Percentiles rank a stretch among this genome's conserved stretches.
Conservation (phyloP, 2,329 filamentous ascomycete genomes). For the Fusarium papillatum region DNA sequence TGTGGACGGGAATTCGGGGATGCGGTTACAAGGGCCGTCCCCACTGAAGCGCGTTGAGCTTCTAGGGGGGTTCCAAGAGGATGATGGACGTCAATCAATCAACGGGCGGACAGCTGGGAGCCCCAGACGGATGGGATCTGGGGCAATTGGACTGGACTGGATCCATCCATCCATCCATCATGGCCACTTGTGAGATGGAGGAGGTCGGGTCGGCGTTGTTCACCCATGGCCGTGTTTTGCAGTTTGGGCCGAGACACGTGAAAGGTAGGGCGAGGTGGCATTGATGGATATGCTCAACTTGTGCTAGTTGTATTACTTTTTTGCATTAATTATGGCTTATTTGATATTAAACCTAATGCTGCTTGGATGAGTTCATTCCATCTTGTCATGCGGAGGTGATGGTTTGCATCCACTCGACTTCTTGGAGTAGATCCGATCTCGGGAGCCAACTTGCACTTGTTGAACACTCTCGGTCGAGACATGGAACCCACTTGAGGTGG, state of each 20-base stretch:
- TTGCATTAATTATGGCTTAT: background rate
- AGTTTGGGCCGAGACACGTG: constrained; percentile 29
- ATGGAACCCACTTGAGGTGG: background rate
- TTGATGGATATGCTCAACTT: background rate
- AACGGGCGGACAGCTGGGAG: background rate
- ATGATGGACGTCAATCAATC: background rate
- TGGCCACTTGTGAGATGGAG: background rate
- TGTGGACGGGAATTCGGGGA: constrained; percentile 18
- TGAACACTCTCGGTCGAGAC: background rate
- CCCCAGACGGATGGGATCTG: background rate
- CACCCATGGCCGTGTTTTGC: background rate
- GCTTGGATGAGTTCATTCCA: background rate
- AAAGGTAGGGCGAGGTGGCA: constrained; percentile 1
- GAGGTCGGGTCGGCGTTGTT: background rate
- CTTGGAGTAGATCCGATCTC: background rate
- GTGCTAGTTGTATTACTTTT: background rate
- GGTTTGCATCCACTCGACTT: background rate
- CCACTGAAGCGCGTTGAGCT: constrained; percentile 22
- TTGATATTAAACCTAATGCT: background rate
- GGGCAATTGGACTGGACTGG: background rate
- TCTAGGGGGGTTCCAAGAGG: constrained; percentile 14
- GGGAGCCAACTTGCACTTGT: background rate
- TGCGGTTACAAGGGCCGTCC: constrained; percentile 31
- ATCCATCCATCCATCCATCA: background rate
- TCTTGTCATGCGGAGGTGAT: background rate